phyloP scores from a whole-genome alignment of 495 filamentous ascomycete genomes.

The Cercophora samala region DNA sequence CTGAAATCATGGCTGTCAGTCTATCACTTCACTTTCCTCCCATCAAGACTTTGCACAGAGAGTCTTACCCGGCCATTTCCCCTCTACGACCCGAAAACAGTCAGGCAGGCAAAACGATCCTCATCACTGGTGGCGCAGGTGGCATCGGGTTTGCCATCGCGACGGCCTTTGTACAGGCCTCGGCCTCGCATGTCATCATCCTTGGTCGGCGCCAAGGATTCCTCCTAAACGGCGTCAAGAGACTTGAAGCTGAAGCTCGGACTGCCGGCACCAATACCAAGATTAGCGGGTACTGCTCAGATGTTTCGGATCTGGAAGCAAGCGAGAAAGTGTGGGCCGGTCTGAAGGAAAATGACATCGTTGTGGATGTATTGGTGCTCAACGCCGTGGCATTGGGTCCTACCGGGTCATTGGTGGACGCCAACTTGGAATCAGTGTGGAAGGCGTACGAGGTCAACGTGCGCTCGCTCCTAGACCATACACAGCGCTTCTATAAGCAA shows the following conservation, averaged over 20 bases:
- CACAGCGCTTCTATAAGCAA: slow-evolving; percentile 36
- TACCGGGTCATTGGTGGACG: slow-evolving; percentile 11
- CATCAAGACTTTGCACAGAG: slow-evolving; percentile 33
- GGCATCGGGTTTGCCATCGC: slow-evolving; percentile 41
- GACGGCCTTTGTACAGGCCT: slow-evolving; percentile 35
- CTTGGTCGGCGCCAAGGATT: slow-evolving; percentile 27
- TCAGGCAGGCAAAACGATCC: slow-evolving; percentile 42
- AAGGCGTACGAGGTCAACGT: slow-evolving; percentile 34
- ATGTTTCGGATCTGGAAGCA: slow-evolving; percentile 27
- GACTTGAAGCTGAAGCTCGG: slow-evolving; percentile 18
- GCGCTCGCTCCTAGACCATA: slow-evolving; percentile 33
- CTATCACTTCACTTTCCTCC: slow-evolving; percentile 5
- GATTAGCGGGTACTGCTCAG: slow-evolving; percentile 25
- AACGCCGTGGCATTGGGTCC: slow-evolving; percentile 30
- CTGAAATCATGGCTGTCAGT: neutral
- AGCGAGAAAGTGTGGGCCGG: slow-evolving; percentile 35
- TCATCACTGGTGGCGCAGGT: slow-evolving; percentile 46
- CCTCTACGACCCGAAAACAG: slow-evolving; percentile 37
- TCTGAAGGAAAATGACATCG: slow-evolving; percentile 28
- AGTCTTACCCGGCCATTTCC: slow-evolving; percentile 43
- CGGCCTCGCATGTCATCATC: slow-evolving; percentile 34
- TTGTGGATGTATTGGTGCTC: slow-evolving; percentile 42
- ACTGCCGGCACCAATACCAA: slow-evolving; percentile 15
- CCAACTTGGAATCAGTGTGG: slow-evolving; percentile 29
- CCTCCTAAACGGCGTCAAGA: slow-evolving; percentile 15